Conservation (phyloP, 176 grass and related monocot genomes). For the Triticum turgidum region DNA sequence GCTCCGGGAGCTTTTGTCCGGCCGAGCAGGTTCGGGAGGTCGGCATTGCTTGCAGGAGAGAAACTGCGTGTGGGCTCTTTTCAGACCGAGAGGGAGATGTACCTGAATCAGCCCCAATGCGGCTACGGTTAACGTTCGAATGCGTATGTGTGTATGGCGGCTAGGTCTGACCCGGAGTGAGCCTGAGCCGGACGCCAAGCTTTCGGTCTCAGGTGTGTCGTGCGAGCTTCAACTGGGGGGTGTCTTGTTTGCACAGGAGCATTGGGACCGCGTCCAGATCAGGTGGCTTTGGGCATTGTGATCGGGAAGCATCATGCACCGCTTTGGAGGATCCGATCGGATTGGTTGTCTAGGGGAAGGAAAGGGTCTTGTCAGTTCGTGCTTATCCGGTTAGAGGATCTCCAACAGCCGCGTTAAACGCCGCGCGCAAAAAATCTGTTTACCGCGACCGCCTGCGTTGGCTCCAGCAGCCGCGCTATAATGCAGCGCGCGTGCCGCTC, state of each 20-base stretch:
- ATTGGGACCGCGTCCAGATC: background rate
- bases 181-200: background rate
- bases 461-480: too few species aligned
- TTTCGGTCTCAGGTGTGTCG: background rate
- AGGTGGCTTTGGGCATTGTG: background rate
- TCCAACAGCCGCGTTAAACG: too few species aligned
- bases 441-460: too few species aligned
- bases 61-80: background rate
- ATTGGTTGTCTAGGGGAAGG: background rate
- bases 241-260: background rate
- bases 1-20: background rate
- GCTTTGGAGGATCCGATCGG: slow-evolving; percentile 11
- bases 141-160: background rate
- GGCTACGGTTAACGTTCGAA: background rate
- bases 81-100: background rate
- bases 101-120: background rate
- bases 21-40: background rate
- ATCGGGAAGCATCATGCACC: background rate
- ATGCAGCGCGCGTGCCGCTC: too few species aligned
- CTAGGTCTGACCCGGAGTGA: background rate
- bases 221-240: background rate
- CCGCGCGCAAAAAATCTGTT: too few species aligned
- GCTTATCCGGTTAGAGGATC: slow-evolving; percentile 13
- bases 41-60: slow-evolving; percentile 9
- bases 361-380: background rate